Conservation (phyloP, 1,284 basidiomycete genomes). For the Ustilago bromivora region DNA sequence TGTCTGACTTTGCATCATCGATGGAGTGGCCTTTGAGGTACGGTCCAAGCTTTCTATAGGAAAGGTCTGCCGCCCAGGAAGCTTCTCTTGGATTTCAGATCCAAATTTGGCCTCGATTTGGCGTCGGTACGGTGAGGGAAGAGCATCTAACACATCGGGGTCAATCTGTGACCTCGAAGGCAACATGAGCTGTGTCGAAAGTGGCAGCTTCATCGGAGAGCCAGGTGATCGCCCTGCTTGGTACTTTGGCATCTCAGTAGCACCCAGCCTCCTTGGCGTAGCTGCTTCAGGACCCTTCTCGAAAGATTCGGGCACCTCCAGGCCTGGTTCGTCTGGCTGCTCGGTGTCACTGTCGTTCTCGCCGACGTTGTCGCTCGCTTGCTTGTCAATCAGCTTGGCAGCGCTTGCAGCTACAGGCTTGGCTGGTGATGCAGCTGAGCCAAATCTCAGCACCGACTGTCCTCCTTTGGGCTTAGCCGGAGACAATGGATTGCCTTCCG, state of each 20-base stretch:
- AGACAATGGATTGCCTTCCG: constrained; percentile 45
- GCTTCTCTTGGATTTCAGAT: neutral
- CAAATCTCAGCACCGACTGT: constrained; percentile 41
- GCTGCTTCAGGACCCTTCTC: constrained; percentile 40
- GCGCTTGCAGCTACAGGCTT: neutral
- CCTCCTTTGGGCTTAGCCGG: constrained; percentile 30
- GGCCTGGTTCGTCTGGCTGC: constrained; percentile 33
- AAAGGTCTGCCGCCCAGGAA: neutral
- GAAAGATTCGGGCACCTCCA: constrained; percentile 24
- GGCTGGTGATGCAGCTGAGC: neutral
- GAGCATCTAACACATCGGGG: constrained; percentile 42
- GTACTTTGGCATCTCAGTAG: neutral
- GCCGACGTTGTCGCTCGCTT: constrained; percentile 6
- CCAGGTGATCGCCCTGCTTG: neutral
- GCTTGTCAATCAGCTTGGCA: neutral
- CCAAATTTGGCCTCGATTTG: constrained; percentile 51
- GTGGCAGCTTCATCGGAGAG: constrained; percentile 18
- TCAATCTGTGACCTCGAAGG: constrained; percentile 63
- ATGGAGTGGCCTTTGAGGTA: constrained; percentile 3
- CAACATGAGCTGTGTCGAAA: constrained; percentile 51
- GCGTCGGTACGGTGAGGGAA: constrained; percentile 51
- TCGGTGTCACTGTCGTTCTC: constrained; percentile 23
- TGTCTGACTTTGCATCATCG: neutral
- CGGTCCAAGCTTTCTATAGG: neutral
- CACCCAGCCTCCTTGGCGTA: constrained; percentile 22